Conservation (phyloP, 2,329 filamentous ascomycete genomes). For the Colletotrichum acutatum region DNA sequence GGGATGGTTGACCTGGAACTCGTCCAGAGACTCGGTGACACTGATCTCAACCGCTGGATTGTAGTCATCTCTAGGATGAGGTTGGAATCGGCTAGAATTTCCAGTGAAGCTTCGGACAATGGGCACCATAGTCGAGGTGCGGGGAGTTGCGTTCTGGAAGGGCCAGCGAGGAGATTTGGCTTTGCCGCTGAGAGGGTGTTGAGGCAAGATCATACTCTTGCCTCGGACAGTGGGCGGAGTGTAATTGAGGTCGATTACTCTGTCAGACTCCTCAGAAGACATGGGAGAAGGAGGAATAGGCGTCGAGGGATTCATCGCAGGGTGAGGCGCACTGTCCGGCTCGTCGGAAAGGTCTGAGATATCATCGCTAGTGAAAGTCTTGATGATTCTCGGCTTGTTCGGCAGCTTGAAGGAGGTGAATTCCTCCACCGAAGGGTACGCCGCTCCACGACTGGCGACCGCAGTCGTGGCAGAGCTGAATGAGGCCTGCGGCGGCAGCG, state of each 20-base stretch:
- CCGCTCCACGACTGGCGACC: not conserved
- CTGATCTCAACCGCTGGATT: conserved; percentile 14
- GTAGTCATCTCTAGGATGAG: not conserved
- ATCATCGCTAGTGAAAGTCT: not conserved
- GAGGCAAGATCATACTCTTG: conserved; percentile 21
- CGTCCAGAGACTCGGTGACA: conserved; percentile 25
- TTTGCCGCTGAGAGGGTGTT: not conserved
- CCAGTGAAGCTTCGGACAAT: conserved; percentile 13
- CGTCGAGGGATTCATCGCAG: not conserved
- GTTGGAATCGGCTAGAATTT: not conserved
- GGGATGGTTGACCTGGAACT: conserved; percentile 29
- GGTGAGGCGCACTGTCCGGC: not conserved
- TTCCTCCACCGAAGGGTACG: conserved; percentile 19
- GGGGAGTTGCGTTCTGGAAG: conserved; percentile 27
- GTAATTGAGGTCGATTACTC: conserved; percentile 2
- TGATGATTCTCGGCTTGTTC: not conserved
- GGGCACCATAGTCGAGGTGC: conserved; percentile 18
- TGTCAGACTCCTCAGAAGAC: conserved; percentile 13
- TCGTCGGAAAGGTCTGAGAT: not conserved
- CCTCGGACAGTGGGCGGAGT: conserved; percentile 19
- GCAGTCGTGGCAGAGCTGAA: conserved; percentile 23
- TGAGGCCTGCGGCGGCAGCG: conserved; percentile 11
- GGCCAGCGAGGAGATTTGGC: conserved; percentile 22
- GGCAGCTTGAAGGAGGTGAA: conserved; percentile 21
- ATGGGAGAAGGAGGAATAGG: conserved; percentile 22